These are phyloP conservation scores for Cordyceps militaris DNA, from an alignment of 2,329 filamentous ascomycete genomes.

Conservation along the genomic window DNA sequence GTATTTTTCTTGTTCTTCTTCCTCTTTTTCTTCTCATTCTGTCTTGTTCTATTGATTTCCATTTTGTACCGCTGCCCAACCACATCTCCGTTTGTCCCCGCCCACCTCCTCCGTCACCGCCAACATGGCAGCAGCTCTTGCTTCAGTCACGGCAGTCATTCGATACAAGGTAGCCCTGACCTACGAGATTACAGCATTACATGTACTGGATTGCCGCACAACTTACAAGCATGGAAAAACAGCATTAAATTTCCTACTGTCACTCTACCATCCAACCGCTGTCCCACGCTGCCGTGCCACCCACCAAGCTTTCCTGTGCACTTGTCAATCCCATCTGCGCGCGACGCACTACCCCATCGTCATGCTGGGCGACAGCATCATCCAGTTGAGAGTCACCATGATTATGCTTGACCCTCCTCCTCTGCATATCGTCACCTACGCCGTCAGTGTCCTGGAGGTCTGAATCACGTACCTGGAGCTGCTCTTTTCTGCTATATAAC, in stretches of 20 bases:
- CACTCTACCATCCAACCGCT: neutral
- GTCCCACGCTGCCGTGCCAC: neutral
- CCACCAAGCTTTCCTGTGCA: neutral
- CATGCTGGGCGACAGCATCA: neutral
- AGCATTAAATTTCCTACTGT: neutral
- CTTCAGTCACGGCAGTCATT: neutral
- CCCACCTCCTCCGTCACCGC: no score
- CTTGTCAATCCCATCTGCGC: neutral
- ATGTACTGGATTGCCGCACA: no score
- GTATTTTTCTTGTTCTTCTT: no score
- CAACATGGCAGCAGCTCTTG: no score
- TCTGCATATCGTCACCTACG: neutral
- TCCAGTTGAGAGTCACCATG: neutral
- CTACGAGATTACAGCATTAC: no score
- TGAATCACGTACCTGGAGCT: neutral
- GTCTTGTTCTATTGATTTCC: no score
- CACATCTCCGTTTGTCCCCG: no score
- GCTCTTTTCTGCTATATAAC: neutral
- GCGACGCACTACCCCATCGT: neutral
- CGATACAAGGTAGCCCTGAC: neutral
- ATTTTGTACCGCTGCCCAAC: no score
- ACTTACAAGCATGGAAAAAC: neutral
- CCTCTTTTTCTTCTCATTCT: no score
- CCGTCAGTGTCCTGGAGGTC: neutral
- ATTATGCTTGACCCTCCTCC: neutral